A percentile compares a stretch with the other conserved stretches of the same genome.
Conservation (phyloP, 257 asterid species). For the Euphrasia confusa region DNA sequence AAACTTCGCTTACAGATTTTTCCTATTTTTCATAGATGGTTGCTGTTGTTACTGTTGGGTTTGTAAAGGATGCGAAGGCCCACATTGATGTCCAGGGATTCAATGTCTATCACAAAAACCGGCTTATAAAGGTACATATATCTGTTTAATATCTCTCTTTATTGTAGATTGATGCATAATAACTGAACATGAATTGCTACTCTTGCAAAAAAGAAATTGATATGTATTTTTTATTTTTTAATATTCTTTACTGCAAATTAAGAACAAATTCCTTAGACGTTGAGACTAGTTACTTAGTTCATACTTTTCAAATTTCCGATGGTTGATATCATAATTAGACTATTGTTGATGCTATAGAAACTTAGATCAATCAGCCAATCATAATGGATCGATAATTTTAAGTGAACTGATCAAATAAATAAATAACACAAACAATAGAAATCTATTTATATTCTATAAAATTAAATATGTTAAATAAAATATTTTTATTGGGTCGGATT, state of each 20-base stretch:
- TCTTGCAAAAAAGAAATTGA: neutral
- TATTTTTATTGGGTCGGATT: neutral
- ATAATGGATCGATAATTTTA: neutral
- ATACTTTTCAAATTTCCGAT: neutral
- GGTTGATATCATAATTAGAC: neutral
- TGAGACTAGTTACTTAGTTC: neutral
- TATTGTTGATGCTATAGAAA: neutral
- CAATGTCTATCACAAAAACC: slow-evolving; percentile 93
- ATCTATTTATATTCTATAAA: neutral
- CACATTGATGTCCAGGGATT: slow-evolving; percentile 99
- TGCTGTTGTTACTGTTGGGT: slow-evolving; percentile 87
- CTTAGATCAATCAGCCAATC: neutral
- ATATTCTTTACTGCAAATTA: neutral
- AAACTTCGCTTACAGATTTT: slow-evolving; percentile 20
- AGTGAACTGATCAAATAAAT: neutral
- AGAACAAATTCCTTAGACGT: neutral
- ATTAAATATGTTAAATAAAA: too few relatives aligned
- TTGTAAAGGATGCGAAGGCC: slow-evolving; percentile 88
- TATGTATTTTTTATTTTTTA: neutral
- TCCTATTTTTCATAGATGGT: slow-evolving; percentile 50
- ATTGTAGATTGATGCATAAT: neutral
- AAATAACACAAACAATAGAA: neutral
- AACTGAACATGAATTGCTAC: neutral
- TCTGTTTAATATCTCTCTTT: neutral
- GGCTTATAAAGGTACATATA: slow-evolving; percentile 79